These are phyloP conservation scores for Phytopythium mirpurense DNA, from an alignment of 352 stramenopile genomes.

Conservation along the genomic window DNA sequence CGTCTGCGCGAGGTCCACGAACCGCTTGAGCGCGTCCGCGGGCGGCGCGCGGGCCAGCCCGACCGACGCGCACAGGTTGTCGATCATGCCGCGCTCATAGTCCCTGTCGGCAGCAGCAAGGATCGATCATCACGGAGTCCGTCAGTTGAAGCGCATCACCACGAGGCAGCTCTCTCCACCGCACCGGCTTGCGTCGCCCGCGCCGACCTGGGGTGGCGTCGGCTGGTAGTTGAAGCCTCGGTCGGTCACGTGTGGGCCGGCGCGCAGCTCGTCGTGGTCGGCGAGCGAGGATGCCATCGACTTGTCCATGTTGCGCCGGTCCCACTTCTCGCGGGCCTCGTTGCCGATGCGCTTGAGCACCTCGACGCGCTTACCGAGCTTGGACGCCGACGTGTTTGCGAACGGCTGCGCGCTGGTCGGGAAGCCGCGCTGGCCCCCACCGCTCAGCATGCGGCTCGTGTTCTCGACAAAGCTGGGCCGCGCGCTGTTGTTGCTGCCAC, in stretches of 20 bases:
- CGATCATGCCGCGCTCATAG: constrained; percentile 84
- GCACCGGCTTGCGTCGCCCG: constrained; percentile 73
- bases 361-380: constrained; percentile 71
- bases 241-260: constrained; percentile 57
- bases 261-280: constrained; percentile 79
- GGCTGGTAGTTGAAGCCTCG: constrained; percentile 66
- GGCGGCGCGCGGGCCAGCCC: constrained; percentile 71
- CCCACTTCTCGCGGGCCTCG: constrained; percentile 76
- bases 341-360: constrained; percentile 80
- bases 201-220: constrained; percentile 49
- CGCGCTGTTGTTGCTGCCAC: constrained; percentile 16
- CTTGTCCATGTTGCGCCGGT: constrained; percentile 88
- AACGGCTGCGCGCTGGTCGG: constrained; percentile 46
- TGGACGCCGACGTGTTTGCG: constrained; percentile 35
- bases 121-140: background rate
- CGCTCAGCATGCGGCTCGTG: constrained; percentile 48
- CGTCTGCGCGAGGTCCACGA: constrained; percentile 84
- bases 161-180: background rate
- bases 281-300: constrained; percentile 86
- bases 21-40: constrained; percentile 72
- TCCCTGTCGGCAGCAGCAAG: constrained; percentile 32
- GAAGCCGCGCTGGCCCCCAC: constrained; percentile 30
- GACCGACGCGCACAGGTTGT: constrained; percentile 72
- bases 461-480: constrained; percentile 48
- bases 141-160: too few relatives aligned